Conservation (phyloP, 2,329 filamentous ascomycete genomes). For the Aspergillus udagawae region DNA sequence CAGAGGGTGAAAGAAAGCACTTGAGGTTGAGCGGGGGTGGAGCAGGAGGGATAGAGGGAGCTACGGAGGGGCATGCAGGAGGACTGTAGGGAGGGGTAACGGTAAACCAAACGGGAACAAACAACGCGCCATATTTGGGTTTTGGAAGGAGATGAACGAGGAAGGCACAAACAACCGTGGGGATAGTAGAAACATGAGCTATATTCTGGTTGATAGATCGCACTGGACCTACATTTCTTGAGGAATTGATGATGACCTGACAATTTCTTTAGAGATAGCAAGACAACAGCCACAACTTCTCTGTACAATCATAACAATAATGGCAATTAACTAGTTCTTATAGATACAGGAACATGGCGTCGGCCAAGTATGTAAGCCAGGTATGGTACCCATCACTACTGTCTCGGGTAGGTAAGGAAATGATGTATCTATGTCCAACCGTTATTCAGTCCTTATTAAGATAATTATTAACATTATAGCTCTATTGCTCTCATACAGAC, state of each 20-base stretch:
- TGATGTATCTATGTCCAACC: neutral
- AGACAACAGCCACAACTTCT: too few species aligned
- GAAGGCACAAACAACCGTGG: neutral
- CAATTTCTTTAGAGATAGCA: neutral
- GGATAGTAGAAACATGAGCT: neutral
- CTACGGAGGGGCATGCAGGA: neutral
- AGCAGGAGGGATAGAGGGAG: constrained; percentile 6
- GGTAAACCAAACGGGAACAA: neutral
- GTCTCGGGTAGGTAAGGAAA: neutral
- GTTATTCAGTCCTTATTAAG: neutral
- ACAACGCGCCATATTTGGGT: neutral
- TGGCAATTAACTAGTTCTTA: neutral
- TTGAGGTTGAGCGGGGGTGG: constrained; percentile 1
- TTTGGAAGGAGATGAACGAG: too few species aligned
- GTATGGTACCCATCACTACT: neutral
- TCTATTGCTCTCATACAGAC: constrained; percentile 5
- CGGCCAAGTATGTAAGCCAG: too few species aligned
- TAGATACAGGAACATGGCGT: neutral
- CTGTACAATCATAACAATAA: too few species aligned
- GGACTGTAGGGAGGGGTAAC: neutral
- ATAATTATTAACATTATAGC: neutral
- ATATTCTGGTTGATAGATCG: neutral
- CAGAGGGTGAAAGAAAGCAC: neutral
- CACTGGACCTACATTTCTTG: neutral
- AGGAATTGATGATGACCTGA: neutral